These are phyloP conservation scores for Saccharomycopsis sp. DNA, from an alignment of 805 yeast genomes.

Conservation along the genomic window DNA sequence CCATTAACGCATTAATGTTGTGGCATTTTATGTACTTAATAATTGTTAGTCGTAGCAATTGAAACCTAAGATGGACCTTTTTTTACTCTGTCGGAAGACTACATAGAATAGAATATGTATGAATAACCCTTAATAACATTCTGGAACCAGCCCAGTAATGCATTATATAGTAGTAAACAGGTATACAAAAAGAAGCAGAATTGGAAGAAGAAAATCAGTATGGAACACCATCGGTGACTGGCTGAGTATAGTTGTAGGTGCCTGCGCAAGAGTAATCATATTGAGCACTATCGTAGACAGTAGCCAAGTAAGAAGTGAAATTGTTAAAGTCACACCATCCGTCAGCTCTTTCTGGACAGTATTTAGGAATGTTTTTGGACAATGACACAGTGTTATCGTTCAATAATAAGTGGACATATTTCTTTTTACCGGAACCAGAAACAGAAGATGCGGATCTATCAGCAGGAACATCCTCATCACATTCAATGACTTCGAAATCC, in stretches of 20 bases:
- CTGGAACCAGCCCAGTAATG: background rate
- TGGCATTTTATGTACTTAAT: too few species aligned
- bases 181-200: background rate
- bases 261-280: constrained; percentile 15
- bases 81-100: too few species aligned
- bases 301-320: constrained; percentile 22
- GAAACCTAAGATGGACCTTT: too few species aligned
- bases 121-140: too few species aligned
- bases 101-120: too few species aligned
- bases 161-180: background rate
- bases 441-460: constrained; percentile 11
- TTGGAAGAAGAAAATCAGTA: background rate
- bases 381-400: constrained; percentile 22
- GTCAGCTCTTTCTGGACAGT: constrained; percentile 22
- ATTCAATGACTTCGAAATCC: constrained; percentile 21
- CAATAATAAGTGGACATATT: constrained; percentile 22
- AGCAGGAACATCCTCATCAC: constrained; percentile 22
- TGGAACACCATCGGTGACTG: constrained; percentile 18
- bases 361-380: constrained; percentile 19
- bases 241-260: constrained; percentile 4
- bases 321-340: constrained; percentile 23
- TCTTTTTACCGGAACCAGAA: constrained; percentile 1
- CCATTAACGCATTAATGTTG: too few species aligned
- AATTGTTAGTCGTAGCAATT: too few species aligned
- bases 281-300: constrained; percentile 18